Conservation (phyloP, 257 asterid genomes). For the Solanum commersonii region DNA sequence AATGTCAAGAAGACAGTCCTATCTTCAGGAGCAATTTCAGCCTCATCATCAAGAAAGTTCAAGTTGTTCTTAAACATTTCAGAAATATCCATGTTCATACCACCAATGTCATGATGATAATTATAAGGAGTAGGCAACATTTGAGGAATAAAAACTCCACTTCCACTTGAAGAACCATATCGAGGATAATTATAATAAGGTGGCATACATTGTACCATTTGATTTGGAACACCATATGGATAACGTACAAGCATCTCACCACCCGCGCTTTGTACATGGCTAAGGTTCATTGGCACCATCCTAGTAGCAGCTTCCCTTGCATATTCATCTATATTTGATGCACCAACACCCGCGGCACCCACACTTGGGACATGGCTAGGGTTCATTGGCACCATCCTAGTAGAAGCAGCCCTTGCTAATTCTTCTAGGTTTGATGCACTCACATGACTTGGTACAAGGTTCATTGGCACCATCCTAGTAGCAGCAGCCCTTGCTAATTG, state of each 20-base stretch:
- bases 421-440: not conserved
- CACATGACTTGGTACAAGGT: not conserved
- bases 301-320: not conserved
- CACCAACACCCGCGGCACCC: not conserved
- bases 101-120: not conserved
- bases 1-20: slow-evolving; percentile 71
- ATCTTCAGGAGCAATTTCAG: slow-evolving; percentile 34
- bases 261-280: not conserved
- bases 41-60: not conserved
- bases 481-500: not conserved
- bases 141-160: not conserved
- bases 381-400: not conserved
- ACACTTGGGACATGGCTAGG: not conserved
- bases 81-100: not conserved
- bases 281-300: not conserved
- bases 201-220: not conserved
- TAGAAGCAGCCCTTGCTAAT: not conserved
- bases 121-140: not conserved
- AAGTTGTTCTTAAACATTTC: slow-evolving; percentile 7
- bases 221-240: not conserved
- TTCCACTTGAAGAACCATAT: not conserved
- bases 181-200: not conserved
- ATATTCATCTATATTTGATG: not conserved
- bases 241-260: not conserved
- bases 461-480: not conserved